These are phyloP conservation scores for Candida tetrigidarum DNA, from an alignment of 1,139 yeast species.

Conservation along the genomic window DNA sequence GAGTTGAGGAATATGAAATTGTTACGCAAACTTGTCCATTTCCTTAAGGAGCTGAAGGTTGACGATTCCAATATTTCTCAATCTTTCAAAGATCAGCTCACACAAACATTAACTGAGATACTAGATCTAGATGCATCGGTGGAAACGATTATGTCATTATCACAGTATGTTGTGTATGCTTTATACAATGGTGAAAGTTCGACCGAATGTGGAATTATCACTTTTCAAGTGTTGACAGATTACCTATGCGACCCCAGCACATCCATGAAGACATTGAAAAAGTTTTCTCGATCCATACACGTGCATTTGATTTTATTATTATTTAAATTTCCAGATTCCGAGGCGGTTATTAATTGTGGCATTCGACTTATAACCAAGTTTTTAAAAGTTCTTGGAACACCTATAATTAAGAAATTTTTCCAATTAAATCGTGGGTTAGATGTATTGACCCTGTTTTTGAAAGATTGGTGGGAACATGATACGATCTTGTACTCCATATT, in stretches of 20 bases:
- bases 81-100: constrained; percentile 23
- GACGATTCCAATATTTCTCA: constrained; percentile 16
- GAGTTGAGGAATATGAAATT: constrained; percentile 59
- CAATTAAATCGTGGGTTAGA: constrained; percentile 57
- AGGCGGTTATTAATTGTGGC: constrained; percentile 49
- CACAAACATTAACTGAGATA: constrained; percentile 25
- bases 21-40: constrained; percentile 56
- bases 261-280: constrained; percentile 42
- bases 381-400: constrained; percentile 50
- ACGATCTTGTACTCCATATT: constrained; percentile 37
- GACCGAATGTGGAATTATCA: constrained; percentile 32
- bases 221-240: constrained; percentile 34
- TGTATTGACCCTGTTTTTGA: constrained; percentile 50
- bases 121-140: constrained; percentile 39
- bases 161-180: constrained; percentile 41
- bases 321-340: constrained; percentile 39
- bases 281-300: constrained; percentile 60
- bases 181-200: constrained; percentile 34
- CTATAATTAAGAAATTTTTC: constrained; percentile 53
- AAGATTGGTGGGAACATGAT: constrained; percentile 51
- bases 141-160: constrained; percentile 38
- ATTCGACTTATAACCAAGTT: constrained; percentile 55
- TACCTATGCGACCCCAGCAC: constrained; percentile 35
- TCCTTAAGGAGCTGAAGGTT: constrained; percentile 39
- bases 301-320: constrained; percentile 69